Conservation (phyloP, 2,329 filamentous ascomycete species). For the Myotisia sp. region DNA sequence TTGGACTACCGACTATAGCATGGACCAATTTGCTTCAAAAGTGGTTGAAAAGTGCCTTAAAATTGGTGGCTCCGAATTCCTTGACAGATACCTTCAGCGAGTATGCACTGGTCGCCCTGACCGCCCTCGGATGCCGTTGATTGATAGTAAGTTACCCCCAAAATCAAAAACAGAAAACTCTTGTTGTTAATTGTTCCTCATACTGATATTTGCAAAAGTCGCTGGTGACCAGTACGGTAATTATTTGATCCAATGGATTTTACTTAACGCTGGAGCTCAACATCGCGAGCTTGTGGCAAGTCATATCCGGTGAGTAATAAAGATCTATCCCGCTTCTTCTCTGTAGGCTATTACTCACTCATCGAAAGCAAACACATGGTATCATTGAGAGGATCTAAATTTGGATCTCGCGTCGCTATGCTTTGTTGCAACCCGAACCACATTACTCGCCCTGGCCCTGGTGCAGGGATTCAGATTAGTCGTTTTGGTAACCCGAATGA, state of each 20-base stretch:
- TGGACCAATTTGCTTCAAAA: slow-evolving; percentile 97
- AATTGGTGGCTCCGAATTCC: slow-evolving; percentile 80
- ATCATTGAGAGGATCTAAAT: slow-evolving; percentile 92
- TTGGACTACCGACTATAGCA: slow-evolving; percentile 90
- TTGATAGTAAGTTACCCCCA: slow-evolving; percentile 53
- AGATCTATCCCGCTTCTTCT: background rate
- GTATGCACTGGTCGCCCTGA: slow-evolving; percentile 85
- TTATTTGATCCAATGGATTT: slow-evolving; percentile 93
- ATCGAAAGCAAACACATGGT: slow-evolving; percentile 79
- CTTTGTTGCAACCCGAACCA: slow-evolving; percentile 91
- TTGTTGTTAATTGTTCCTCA: background rate
- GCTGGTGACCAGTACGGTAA: slow-evolving; percentile 98
- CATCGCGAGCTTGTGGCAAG: slow-evolving; percentile 86
- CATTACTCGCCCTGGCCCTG: slow-evolving; percentile 75
- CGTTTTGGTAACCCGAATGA: slow-evolving; percentile 38
- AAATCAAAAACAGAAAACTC: background rate
- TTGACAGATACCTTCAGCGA: slow-evolving; percentile 80
- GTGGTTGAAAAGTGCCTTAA: slow-evolving; percentile 98
- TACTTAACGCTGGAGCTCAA: slow-evolving; percentile 72
- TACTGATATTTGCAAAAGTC: slow-evolving; percentile 33
- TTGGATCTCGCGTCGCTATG: slow-evolving; percentile 96
- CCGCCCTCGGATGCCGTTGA: slow-evolving; percentile 87
- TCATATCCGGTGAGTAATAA: slow-evolving; percentile 61
- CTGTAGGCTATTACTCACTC: slow-evolving; percentile 8
- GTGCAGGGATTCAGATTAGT: slow-evolving; percentile 53